phyloP scores from a whole-genome alignment of 1,284 basidiomycete genomes.

The Cryptococcus floricola region DNA sequence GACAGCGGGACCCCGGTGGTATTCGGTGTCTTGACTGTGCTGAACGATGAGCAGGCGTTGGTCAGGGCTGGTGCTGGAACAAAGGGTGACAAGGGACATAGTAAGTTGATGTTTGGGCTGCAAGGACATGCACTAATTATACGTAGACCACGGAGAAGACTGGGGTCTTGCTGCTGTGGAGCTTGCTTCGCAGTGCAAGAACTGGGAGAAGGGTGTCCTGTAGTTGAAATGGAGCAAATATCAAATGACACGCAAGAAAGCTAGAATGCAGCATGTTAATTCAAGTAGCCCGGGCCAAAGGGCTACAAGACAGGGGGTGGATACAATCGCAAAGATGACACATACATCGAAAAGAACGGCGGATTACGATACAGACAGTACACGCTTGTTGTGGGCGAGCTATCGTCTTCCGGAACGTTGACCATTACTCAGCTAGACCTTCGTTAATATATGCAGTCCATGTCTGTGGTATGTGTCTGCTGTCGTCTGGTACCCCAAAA shows the following conservation, averaged over 20 bases:
- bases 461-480: too few relatives aligned
- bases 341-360: background rate
- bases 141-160: slow-evolving; percentile 67
- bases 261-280: background rate
- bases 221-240: background rate
- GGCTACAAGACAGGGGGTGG: background rate
- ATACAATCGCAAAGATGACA: background rate
- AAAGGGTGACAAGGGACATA: slow-evolving; percentile 46
- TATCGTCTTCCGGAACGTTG: too few relatives aligned
- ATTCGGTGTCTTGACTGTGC: slow-evolving; percentile 90
- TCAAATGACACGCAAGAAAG: background rate
- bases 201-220: slow-evolving; percentile 66
- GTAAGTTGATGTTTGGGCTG: slow-evolving; percentile 30
- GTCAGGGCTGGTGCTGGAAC: slow-evolving; percentile 74
- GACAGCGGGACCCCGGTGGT: slow-evolving; percentile 94
- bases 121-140: background rate
- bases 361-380: too few relatives aligned
- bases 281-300: too few relatives aligned
- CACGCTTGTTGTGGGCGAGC: too few relatives aligned
- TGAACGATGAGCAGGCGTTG: slow-evolving; percentile 91
- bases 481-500: too few relatives aligned
- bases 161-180: slow-evolving; percentile 95
- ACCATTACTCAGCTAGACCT: too few relatives aligned
- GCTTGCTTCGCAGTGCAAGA: slow-evolving; percentile 67
- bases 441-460: too few relatives aligned